Conservation (phyloP, 768 basidiomycete species). For the Lyophyllum shimeji region DNA sequence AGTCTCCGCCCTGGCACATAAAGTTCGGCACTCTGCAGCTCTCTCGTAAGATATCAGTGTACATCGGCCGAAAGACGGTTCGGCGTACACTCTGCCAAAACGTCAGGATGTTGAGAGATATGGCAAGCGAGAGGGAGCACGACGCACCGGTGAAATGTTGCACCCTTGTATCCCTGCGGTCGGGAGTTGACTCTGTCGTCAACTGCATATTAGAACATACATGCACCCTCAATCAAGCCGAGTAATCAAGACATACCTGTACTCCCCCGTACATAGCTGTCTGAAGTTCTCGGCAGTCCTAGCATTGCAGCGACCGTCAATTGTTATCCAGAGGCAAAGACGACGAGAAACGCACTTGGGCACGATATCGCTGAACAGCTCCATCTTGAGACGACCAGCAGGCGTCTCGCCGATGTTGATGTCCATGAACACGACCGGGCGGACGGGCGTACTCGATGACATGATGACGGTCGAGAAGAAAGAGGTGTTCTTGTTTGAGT, state of each 20-base stretch:
- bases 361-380: slow-evolving; percentile 92
- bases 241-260: slow-evolving; percentile 71
- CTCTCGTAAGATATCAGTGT: slow-evolving; percentile 12
- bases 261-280: slow-evolving; percentile 97
- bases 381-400: slow-evolving; percentile 95
- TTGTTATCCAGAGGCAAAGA: no score
- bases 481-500: background rate
- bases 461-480: no score
- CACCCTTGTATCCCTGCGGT: slow-evolving; percentile 89
- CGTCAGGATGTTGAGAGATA: background rate
- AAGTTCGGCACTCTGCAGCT: slow-evolving; percentile 77
- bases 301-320: no score
- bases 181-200: slow-evolving; percentile 67
- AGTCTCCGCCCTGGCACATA: slow-evolving; percentile 99
- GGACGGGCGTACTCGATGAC: slow-evolving; percentile 24
- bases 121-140: background rate
- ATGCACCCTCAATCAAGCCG: no score
- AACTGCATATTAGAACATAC: slow-evolving; percentile 15
- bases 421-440: slow-evolving; percentile 97
- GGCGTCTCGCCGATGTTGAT: slow-evolving; percentile 95
- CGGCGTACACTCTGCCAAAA: slow-evolving; percentile 62
- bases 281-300: slow-evolving; percentile 99
- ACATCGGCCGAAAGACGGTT: background rate
- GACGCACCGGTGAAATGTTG: slow-evolving; percentile 87
- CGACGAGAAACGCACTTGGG: slow-evolving; percentile 71